Percentiles rank a stretch among this genome's conserved stretches.
Evolutionary conservation across 306 rosid species (phyloP).

Genomic region (Medicago arabica): DNA sequence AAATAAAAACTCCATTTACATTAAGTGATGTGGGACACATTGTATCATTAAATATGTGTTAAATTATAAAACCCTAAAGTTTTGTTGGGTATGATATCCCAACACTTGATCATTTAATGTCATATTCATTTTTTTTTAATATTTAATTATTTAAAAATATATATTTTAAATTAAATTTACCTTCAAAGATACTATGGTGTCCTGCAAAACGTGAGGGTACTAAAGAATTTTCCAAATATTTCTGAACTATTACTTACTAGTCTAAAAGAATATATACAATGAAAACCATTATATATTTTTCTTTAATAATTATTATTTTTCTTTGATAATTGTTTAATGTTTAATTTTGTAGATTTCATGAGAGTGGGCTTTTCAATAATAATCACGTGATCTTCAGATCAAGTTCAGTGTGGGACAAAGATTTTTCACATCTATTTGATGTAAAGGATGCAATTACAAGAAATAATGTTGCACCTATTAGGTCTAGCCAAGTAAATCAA

Average conservation of each 20-base stretch:
- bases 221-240: not conserved
- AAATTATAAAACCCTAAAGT: too few relatives aligned
- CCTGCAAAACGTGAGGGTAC: too few relatives aligned
- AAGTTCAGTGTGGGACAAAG: conserved; percentile 44
- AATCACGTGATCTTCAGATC: conserved; percentile 42
- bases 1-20: not conserved
- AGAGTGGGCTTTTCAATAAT: conserved; percentile 15
- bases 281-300: not conserved
- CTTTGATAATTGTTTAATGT: not conserved
- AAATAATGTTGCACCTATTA: conserved; percentile 34
- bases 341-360: conserved; percentile 42
- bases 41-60: too few relatives aligned
- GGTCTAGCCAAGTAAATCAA: conserved; percentile 28
- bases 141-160: too few relatives aligned
- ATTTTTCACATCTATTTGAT: conserved; percentile 47
- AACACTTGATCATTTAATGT: too few relatives aligned
- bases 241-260: not conserved
- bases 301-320: not conserved
- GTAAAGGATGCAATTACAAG: conserved; percentile 39
- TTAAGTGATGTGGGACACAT: too few relatives aligned
- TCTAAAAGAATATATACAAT: not conserved
- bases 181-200: too few relatives aligned
- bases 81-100: too few relatives aligned
- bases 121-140: too few relatives aligned
- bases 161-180: too few relatives aligned